A percentile compares a stretch with the other conserved stretches of the same genome.
These are phyloP conservation scores for Cyberlindnera nakhonratchasimensis DNA, from an alignment of 805 yeast genomes.

Conservation along the genomic window DNA sequence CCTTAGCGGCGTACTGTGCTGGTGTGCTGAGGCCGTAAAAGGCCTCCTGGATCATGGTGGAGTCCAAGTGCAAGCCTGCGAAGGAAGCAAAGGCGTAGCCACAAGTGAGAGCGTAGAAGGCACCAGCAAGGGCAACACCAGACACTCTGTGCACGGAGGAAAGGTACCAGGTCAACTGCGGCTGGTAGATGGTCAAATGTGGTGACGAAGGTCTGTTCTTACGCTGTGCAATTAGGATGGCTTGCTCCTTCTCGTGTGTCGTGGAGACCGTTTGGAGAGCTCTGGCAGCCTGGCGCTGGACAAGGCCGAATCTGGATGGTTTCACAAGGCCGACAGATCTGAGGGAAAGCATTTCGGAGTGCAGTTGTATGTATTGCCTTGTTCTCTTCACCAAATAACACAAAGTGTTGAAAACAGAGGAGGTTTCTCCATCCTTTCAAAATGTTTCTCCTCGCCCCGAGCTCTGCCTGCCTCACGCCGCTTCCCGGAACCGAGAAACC, in stretches of 20 bases:
- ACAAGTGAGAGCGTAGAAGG: slow-evolving; percentile 73
- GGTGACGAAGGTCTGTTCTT: slow-evolving; percentile 88
- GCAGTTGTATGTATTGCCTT: background rate
- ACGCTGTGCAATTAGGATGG: slow-evolving; percentile 76
- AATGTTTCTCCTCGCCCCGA: background rate
- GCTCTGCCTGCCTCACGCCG: background rate
- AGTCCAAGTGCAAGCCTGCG: slow-evolving; percentile 46
- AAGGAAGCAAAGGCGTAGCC: slow-evolving; percentile 69
- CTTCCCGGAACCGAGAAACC: slow-evolving; percentile 9
- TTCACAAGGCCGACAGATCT: slow-evolving; percentile 7
- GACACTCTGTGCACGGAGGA: slow-evolving; percentile 84
- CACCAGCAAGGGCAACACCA: slow-evolving; percentile 78
- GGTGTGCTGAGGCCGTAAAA: slow-evolving; percentile 58
- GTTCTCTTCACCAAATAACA: background rate
- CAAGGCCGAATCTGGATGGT: slow-evolving; percentile 12
- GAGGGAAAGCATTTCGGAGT: slow-evolving; percentile 7
- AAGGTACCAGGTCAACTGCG: slow-evolving; percentile 80
- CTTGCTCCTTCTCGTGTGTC: slow-evolving; percentile 60
- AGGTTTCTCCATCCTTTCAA: background rate
- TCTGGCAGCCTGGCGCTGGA: slow-evolving; percentile 20
- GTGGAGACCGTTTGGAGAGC: slow-evolving; percentile 43
- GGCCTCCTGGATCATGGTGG: slow-evolving; percentile 33
- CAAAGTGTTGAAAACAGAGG: too few species aligned
- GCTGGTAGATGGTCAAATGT: slow-evolving; percentile 84
- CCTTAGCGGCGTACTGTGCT: slow-evolving; percentile 62